These are phyloP conservation scores for Phylloporus arenicola DNA, from an alignment of 768 basidiomycete genomes.

Conservation along the genomic window DNA sequence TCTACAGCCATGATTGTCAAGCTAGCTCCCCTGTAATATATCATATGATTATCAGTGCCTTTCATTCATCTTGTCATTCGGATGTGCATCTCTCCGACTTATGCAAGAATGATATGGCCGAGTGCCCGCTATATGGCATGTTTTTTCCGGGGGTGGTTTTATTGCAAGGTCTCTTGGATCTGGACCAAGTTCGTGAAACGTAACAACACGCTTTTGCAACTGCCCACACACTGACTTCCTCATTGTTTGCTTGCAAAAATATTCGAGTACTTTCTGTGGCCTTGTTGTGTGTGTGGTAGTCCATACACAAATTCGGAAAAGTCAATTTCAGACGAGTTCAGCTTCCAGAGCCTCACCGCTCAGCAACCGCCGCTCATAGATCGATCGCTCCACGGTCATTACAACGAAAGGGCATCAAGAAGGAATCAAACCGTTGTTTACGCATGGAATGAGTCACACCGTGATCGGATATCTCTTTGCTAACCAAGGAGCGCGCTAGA, in stretches of 20 bases:
- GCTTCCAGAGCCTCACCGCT: not conserved
- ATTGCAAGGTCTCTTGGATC: not conserved
- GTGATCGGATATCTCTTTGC: slow-evolving; percentile 7
- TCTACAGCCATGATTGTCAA: too few species aligned
- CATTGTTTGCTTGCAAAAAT: not conserved
- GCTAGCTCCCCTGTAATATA: too few species aligned
- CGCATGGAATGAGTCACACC: not conserved
- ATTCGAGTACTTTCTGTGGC: not conserved
- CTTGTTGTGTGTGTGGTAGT: not conserved
- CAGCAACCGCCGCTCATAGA: not conserved
- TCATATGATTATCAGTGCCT: too few species aligned
- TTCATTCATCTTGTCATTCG: not conserved
- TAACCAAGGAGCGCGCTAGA: not conserved
- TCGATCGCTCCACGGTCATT: not conserved
- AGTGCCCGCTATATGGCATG: not conserved
- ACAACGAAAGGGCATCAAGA: not conserved
- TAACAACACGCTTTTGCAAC: not conserved
- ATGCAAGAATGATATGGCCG: not conserved
- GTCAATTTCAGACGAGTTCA: not conserved
- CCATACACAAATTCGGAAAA: not conserved
- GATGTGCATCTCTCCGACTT: not conserved
- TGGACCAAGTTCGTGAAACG: not conserved
- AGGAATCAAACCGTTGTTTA: slow-evolving; percentile 1
- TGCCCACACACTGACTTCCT: too few species aligned
- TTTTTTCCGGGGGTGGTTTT: not conserved